Base-by-base conservation (phyloP, 768 basidiomycete species). In the Rhodotorula toruloides region DNA sequence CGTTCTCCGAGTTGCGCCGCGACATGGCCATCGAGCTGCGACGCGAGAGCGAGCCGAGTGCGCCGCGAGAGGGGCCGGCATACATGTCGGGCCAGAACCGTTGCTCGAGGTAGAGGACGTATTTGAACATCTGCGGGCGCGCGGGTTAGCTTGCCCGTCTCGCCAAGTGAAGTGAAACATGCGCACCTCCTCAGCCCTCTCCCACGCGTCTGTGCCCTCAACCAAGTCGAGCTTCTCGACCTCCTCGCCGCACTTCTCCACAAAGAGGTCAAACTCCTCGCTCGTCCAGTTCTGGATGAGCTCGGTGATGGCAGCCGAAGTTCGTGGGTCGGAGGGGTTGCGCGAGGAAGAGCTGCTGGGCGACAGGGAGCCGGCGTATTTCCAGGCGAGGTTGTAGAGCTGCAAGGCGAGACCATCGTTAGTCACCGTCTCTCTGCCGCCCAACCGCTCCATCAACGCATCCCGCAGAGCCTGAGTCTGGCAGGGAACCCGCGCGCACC, bases 351-450 rank as follows among this genome's bases (percentile, higher is more conserved):
- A 36, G 21, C 29, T 6, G 21, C 39, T 21, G 11, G 49, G 34
- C 5, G 56, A 31, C 31, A 48, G 48, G 21, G 47, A 29, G 9
- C 54, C 39, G 40, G 66, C 61, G 58, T 78, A 77, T 2, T 80
- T 79, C 88, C 88, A 89, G 6, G 86, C 83, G 56, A 85, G 83
- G 34, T 87, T 78, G 73, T 89, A 88, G 32, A 86, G 80, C 88
- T 89, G 17, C 13, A 40, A 17, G 10, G 1, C 31, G 27, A 48
- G 46, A 27, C n/a, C 10, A 22, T 59, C 39, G 42, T 22, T 25
- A 14, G 4, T 5, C 29, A 17, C 2, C 3, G 16, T 3, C n/a
- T n/a, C n/a, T n/a, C n/a, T n/a, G n/a, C n/a, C n/a, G 43, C 10
- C 14, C 43, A 25, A 44, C 11, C n/a, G 9, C 21, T 13, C 16